A percentile compares a stretch with the other conserved stretches of the same genome.
phyloP scores from a whole-genome alignment of 2,329 filamentous ascomycete species.

The Diaporthe vexans region DNA sequence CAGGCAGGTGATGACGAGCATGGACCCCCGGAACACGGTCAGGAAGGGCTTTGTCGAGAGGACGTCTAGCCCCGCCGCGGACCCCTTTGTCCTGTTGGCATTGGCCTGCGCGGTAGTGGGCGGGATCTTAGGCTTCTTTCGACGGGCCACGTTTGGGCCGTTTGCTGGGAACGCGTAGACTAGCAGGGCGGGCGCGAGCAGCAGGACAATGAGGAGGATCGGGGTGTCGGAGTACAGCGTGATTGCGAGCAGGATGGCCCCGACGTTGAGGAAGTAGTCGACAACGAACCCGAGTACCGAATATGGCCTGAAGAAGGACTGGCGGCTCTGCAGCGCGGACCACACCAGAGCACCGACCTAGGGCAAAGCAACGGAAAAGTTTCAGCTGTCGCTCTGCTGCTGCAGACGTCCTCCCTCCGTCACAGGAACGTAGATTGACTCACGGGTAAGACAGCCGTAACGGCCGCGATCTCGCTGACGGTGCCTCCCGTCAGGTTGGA shows the following conservation, averaged over 20 bases:
- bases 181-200: constrained; percentile 79
- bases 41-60: constrained; percentile 92
- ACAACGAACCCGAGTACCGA: constrained; percentile 75
- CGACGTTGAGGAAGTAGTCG: constrained; percentile 91
- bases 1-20: constrained; percentile 91
- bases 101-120: constrained; percentile 54
- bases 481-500: constrained; percentile 89
- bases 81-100: constrained; percentile 46
- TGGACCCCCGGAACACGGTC: constrained; percentile 89
- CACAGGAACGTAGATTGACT: constrained; percentile 49
- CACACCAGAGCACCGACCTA: constrained; percentile 88
- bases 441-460: constrained; percentile 89
- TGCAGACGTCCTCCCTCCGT: constrained; percentile 6
- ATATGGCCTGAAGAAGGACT: constrained; percentile 86
- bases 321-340: constrained; percentile 87
- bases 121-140: constrained; percentile 65
- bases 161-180: constrained; percentile 67
- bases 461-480: constrained; percentile 87
- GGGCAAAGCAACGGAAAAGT: constrained; percentile 39
- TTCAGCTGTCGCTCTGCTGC: constrained; percentile 24
- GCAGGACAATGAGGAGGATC: constrained; percentile 79
- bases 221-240: constrained; percentile 86
- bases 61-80: constrained; percentile 55
- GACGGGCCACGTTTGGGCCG: constrained; percentile 53
- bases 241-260: constrained; percentile 84